Conservation (phyloP, 306 rosid species). For the Senna tora region DNA sequence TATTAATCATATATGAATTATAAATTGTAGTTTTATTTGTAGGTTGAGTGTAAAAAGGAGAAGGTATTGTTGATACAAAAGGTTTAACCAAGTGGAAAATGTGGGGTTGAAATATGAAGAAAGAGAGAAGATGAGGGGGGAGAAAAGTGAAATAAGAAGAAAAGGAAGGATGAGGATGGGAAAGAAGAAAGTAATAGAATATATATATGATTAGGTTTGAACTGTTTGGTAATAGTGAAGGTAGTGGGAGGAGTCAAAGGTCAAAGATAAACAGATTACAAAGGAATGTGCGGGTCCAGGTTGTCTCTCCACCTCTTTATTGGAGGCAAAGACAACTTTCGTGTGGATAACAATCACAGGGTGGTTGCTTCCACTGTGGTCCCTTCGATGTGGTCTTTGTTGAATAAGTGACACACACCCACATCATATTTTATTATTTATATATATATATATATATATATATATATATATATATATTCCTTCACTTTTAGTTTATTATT, state of each 20-base stretch:
- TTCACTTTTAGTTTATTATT: slow-evolving; percentile 11
- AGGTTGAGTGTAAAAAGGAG: not conserved
- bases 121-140: not conserved
- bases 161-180: slow-evolving; percentile 35
- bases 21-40: no score
- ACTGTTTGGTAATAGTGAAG: slow-evolving; percentile 42
- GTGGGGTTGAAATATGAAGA: not conserved
- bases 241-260: slow-evolving; percentile 67
- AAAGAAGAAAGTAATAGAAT: slow-evolving; percentile 18
- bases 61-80: no score
- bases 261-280: slow-evolving; percentile 69
- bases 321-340: slow-evolving; percentile 41
- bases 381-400: slow-evolving; percentile 37
- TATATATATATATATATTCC: slow-evolving; percentile 25
- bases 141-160: not conserved
- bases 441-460: no score
- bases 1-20: no score
- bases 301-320: slow-evolving; percentile 61
- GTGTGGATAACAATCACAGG: slow-evolving; percentile 61
- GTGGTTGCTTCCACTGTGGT: slow-evolving; percentile 44
- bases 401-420: slow-evolving; percentile 32
- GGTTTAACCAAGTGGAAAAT: no score
- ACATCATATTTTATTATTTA: no score
- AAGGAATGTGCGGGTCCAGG: slow-evolving; percentile 78
- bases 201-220: slow-evolving; percentile 39